Base-by-base conservation (phyloP, 495 filamentous ascomycete species). In the Hypoxylon crocopeplum region DNA sequence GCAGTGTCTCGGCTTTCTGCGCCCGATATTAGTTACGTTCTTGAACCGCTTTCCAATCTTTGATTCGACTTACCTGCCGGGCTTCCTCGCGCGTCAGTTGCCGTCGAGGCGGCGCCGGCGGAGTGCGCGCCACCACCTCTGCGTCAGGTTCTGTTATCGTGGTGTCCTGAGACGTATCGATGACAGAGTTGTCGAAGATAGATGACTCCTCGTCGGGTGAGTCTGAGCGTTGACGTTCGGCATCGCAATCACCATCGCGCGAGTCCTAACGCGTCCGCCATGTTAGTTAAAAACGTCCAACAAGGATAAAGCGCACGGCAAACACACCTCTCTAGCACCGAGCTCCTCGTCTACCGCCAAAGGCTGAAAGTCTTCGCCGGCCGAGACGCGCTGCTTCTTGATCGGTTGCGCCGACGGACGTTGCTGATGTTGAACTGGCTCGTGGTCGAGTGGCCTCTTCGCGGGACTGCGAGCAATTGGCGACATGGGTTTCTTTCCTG, bases 1-100 rank as follows among this genome's bases (percentile, higher is more conserved):
- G 77, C 37, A 84, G 59, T 51, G 68, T 77, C 59, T 78, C 73
- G 37, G 76, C 78, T 74, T 77, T 79, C 79, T 82, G 46, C 33
- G 39, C 15, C 7, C 7, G 3, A 5, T 16, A 49, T 63, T 41
- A 45, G 60, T 34, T 30, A 30, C 24, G 12, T 13, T n/a, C 48
- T 40, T 27, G 13, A 7, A 2, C 10, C 1, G 8, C 29, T 12
- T 16, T 2, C 21, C 21, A 12, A 32, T 5, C 1, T 22, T 30
- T n/a, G 19, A 11, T 27, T 5, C 8, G 16, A 64, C 62, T 36
- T 68, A 79, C 77, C 66, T 69, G 68, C 51, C 76, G 66, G 11
- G 75, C 71, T 56, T 78, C 71, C 42, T 76, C 74, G 10, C 77
- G 69, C 16, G 74, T 75, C 51, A 78, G 13, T 11, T 54, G 48